A percentile compares a stretch with the other conserved stretches of the same genome.
phyloP scores from a whole-genome alignment of 768 basidiomycete genomes.

The Suillus subaureus region DNA sequence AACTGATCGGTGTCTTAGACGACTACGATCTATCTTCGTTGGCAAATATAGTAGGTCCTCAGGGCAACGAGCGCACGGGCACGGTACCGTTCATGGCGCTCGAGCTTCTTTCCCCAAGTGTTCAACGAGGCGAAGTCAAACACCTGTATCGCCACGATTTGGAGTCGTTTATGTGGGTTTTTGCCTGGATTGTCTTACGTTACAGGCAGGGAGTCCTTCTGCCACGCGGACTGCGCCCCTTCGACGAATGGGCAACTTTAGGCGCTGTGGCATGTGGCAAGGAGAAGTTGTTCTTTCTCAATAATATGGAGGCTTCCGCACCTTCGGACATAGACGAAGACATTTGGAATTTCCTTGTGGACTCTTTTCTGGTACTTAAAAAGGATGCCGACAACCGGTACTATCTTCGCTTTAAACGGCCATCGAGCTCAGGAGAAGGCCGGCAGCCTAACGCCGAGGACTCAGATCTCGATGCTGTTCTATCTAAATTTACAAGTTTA shows the following conservation, averaged over 20 bases:
- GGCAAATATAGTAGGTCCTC: neutral
- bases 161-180: neutral
- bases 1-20: slow-evolving; percentile 16
- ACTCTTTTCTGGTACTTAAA: neutral
- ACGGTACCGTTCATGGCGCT: neutral
- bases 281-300: neutral
- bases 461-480: neutral
- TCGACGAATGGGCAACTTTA: neutral
- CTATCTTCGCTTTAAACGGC: neutral
- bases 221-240: neutral
- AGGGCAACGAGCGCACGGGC: neutral
- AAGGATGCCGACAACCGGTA: neutral
- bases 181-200: neutral
- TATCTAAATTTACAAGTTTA: neutral
- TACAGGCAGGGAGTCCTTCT: neutral
- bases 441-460: neutral
- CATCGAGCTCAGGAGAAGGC: neutral
- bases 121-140: neutral
- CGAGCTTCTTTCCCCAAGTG: neutral
- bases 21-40: slow-evolving; percentile 12
- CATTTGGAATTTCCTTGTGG: neutral
- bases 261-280: neutral
- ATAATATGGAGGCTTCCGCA: too few relatives aligned
- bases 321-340: neutral
- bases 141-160: neutral